Conservation (phyloP, 208 protist species). For the Leishmania guyanensis region DNA sequence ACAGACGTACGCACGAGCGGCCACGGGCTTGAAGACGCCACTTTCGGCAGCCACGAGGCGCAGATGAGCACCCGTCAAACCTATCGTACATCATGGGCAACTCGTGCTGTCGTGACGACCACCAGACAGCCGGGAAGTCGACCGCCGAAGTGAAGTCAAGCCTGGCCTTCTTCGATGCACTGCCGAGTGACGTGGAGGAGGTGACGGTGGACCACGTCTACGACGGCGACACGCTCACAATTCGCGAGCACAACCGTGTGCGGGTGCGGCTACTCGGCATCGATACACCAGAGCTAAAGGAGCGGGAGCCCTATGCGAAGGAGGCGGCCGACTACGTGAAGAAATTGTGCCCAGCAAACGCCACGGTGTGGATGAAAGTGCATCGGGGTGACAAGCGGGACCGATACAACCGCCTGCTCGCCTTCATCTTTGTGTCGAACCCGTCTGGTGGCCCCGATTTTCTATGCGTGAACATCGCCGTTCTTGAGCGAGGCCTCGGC, state of each 20-base stretch:
- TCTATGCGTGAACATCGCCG: slow-evolving; percentile 52
- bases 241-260: slow-evolving; percentile 35
- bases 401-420: slow-evolving; percentile 44
- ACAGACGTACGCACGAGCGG: background rate
- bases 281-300: slow-evolving; percentile 54
- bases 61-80: background rate
- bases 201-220: slow-evolving; percentile 56
- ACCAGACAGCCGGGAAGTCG: background rate
- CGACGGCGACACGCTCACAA: slow-evolving; percentile 68
- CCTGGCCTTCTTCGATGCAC: slow-evolving; percentile 36
- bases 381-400: slow-evolving; percentile 30
- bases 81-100: slow-evolving; percentile 3
- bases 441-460: slow-evolving; percentile 27
- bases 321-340: slow-evolving; percentile 51
- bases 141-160: background rate
- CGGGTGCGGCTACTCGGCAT: slow-evolving; percentile 60
- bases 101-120: background rate
- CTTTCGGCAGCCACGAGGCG: background rate
- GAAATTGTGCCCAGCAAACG: slow-evolving; percentile 31
- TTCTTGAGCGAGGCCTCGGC: slow-evolving; percentile 53
- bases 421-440: slow-evolving; percentile 47
- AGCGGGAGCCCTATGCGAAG: slow-evolving; percentile 50
- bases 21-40: background rate
- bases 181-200: slow-evolving; percentile 38
- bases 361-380: slow-evolving; percentile 35